Evolutionary conservation across 1,139 yeast genomes (phyloP).

Genomic region (Scheffersomyces titani): DNA sequence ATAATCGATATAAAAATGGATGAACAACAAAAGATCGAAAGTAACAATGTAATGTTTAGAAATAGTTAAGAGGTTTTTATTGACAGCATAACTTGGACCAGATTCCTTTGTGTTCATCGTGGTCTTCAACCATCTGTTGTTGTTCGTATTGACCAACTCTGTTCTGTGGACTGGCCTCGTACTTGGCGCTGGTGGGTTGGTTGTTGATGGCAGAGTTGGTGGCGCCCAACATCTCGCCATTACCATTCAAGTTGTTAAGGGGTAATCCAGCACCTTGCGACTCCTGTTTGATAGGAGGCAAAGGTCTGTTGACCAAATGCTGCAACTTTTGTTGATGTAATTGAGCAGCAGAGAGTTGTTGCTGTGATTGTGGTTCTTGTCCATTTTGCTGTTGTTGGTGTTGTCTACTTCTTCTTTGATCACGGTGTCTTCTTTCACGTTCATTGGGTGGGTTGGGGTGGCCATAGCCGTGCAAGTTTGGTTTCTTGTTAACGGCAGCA

Average conservation of each 20-base stretch:
- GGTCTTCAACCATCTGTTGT: conserved; percentile 35
- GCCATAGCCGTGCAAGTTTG: conserved; percentile 91
- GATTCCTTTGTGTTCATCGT: conserved; percentile 42
- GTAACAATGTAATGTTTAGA: not conserved
- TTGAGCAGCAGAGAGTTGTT: conserved; percentile 42
- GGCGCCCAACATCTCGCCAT: conserved; percentile 10
- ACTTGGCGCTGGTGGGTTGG: conserved; percentile 17
- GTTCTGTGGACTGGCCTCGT: conserved; percentile 18
- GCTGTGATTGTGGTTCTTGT: conserved; percentile 29
- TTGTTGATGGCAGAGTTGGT: conserved; percentile 14
- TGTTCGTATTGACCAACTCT: conserved; percentile 41
- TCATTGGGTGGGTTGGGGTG: conserved; percentile 51
- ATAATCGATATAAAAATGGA: not conserved
- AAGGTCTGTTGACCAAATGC: conserved; percentile 52
- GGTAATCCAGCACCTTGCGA: conserved; percentile 18
- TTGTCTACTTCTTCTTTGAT: conserved; percentile 44
- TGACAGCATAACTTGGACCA: conserved; percentile 51
- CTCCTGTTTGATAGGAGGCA: conserved; percentile 53
- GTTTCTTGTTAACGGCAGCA: conserved; percentile 75
- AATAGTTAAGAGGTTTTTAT: conserved; percentile 13
- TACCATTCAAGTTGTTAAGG: conserved; percentile 13
- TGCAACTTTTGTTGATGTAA: conserved; percentile 53
- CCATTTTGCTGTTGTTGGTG: conserved; percentile 29
- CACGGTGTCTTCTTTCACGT: conserved; percentile 39
- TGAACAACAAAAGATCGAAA: not conserved